Evolutionary conservation across 257 asterid genomes (phyloP), one percentile per base, ranked within the genome.

Genomic region (Knoxia roxburghii): DNA sequence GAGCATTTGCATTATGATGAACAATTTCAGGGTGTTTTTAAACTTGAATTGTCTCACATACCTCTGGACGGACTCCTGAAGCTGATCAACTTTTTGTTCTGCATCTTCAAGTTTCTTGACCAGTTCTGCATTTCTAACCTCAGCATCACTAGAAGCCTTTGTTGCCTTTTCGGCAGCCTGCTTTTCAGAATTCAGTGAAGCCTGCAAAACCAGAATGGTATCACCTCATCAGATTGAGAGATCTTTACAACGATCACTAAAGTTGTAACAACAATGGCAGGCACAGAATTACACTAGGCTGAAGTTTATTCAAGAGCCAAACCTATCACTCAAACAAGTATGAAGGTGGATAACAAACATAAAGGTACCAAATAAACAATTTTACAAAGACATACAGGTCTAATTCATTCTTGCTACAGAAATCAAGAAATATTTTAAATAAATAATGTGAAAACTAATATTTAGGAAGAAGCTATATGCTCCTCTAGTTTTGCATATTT

Each of bases 31-130:
- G 51, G 29, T 50, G 66, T 30, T 50, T 32, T 55, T 9, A 33
- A 1, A 26, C 7, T 61, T 61, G 21, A 49, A 24, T 46, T n/a
- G 18, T 45, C 55, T 59, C 59, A 58, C 77, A 67, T 63, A 93
- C 99, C 99, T 94, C 78, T 85, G 97, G 51, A 82, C 72, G 35
- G 95, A 88, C 75, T 84, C 97, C 79, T 86, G 97, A 66, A 94
- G 89, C 80, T 87, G 95, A 54, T 83, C 87, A 35, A 75, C 83
- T 83, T 89, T 94, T 35, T 82, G 86, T 72, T 82, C 91, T 15
- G 96, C 80, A 69, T 78, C 90, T 72, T 87, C 95, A 45, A 94
- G 77, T 64, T 83, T 90, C 72, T 75, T 85, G 20, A 75, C 83
- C 72, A 90, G 75, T 71, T 85, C 91, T 72, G 67, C 76, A 75